Evolutionary conservation across 495 filamentous ascomycete species (phyloP).

Genomic region (Penicillium turbatum): DNA sequence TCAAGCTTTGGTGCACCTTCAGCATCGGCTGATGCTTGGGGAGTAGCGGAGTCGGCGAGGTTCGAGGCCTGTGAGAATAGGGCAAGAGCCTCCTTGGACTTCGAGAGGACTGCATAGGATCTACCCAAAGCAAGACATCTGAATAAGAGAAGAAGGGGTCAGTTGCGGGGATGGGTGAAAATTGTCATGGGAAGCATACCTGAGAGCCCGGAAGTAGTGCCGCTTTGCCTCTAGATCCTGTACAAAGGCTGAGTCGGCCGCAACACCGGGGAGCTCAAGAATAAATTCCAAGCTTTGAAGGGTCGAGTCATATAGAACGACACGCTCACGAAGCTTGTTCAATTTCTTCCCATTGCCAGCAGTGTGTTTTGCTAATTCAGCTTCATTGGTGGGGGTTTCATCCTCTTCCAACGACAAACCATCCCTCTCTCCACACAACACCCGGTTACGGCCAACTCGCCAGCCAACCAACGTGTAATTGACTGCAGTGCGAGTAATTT

Average conservation of each 20-base stretch:
- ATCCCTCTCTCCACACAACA: slow-evolving; percentile 75
- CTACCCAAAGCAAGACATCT: slow-evolving; percentile 83
- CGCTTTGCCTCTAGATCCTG: slow-evolving; percentile 71
- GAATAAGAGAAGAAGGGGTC: not conserved
- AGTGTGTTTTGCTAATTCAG: slow-evolving; percentile 51
- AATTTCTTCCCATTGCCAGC: slow-evolving; percentile 64
- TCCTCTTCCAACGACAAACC: slow-evolving; percentile 60
- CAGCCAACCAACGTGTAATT: slow-evolving; percentile 91
- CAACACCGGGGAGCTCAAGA: slow-evolving; percentile 83
- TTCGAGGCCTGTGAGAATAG: slow-evolving; percentile 67
- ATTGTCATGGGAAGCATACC: slow-evolving; percentile 45
- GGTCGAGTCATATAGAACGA: slow-evolving; percentile 89
- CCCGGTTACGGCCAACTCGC: slow-evolving; percentile 89
- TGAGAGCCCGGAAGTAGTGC: slow-evolving; percentile 82
- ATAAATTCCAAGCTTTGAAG: slow-evolving; percentile 86
- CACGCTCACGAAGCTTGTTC: slow-evolving; percentile 76
- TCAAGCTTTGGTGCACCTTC: slow-evolving; percentile 51
- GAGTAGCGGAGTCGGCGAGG: slow-evolving; percentile 39
- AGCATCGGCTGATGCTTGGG: slow-evolving; percentile 27
- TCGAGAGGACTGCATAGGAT: slow-evolving; percentile 71
- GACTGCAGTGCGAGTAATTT: slow-evolving; percentile 86
- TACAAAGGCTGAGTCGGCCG: slow-evolving; percentile 74
- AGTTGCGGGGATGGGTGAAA: not conserved
- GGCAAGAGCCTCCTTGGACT: slow-evolving; percentile 77
- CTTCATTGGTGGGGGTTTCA: slow-evolving; percentile 42